A percentile compares a stretch with the other conserved stretches of the same genome.
Conservation (phyloP, 805 yeast genomes). For the Pichia cabralensis region DNA sequence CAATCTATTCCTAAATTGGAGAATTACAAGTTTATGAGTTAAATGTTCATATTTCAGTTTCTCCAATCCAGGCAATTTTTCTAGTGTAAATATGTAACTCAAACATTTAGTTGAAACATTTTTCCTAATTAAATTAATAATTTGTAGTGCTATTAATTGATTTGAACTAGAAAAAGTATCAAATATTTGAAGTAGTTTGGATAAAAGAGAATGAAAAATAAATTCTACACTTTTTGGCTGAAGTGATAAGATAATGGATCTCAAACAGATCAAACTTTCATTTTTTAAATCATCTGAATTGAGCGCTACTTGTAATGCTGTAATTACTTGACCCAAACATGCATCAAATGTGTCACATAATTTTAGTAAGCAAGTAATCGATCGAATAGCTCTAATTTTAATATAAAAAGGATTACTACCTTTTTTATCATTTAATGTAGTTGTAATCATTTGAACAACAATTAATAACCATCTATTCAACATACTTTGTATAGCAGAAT, state of each 20-base stretch:
- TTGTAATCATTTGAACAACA: slow-evolving; percentile 69
- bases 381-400: slow-evolving; percentile 61
- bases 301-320: slow-evolving; percentile 73
- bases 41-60: slow-evolving; percentile 3
- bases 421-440: slow-evolving; percentile 61
- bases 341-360: slow-evolving; percentile 36
- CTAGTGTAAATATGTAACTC: slow-evolving; percentile 6
- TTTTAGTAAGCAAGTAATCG: slow-evolving; percentile 57
- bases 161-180: slow-evolving; percentile 37
- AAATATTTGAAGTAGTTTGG: slow-evolving; percentile 68
- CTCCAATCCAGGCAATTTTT: slow-evolving; percentile 4
- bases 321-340: slow-evolving; percentile 72
- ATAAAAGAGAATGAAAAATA: slow-evolving; percentile 62
- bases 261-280: slow-evolving; percentile 62
- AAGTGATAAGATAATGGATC: slow-evolving; percentile 45
- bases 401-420: slow-evolving; percentile 67
- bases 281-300: slow-evolving; percentile 51
- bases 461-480: slow-evolving; percentile 41
- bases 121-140: slow-evolving; percentile 3
- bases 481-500: slow-evolving; percentile 19
- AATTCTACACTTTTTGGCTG: slow-evolving; percentile 49
- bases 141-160: slow-evolving; percentile 33
- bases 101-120: slow-evolving; percentile 5
- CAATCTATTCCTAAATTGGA: slow-evolving; percentile 46
- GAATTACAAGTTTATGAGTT: slow-evolving; percentile 8